Evolutionary conservation across 1,284 basidiomycete genomes (phyloP), one percentile per base, ranked within the genome.

Genomic region (Ceratobasidium sp.): DNA sequence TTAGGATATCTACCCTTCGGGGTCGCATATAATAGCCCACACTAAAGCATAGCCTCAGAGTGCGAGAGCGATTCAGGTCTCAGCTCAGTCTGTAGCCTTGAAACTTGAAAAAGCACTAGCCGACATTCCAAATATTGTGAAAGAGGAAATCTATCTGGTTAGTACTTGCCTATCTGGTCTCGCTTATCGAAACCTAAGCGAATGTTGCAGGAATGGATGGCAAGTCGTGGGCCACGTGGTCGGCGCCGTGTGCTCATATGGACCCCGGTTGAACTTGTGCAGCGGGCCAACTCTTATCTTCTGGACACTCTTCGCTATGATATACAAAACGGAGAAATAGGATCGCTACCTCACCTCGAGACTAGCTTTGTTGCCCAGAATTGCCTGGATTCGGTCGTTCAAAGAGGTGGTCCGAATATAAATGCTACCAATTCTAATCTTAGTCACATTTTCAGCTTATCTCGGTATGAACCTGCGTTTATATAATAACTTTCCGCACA

Each of bases 111-210:
- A 45, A 27, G 14, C 17, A 7, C 33, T 69, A 7, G 31, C 66
- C 9, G 41, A 69, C 5, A 45, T 57, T 2, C 41, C 66, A 19
- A 17, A 14, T 19, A 29, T 27, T 17, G 29, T 11, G 36, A 69
- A 69, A 24, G 66, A 45, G 50, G n/a, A 47, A 7, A 31, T 69
- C 15, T 69, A 69, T 41, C 31, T 27, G n/a, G 66, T 69, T 15
- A 57, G 54, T 45, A 5, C 7, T 15, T 19, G 17, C 8, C n/a
- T 44, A 48, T 29, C 22, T 5, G 48, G 9, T 1, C 4, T 33
- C 3, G 60, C 8, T n/a, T 8, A 33, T 8, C 47, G 29, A 7
- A 24, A n/a, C 14, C 19, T 22, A 24, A 11, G 47, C 9, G 19
- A 31, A 36, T 57, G 29, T 24, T 14, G 24, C 31, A 69, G 66